phyloP scores from a whole-genome alignment of 106 monocot genomes.

The Dioscorea dumetorum region DNA sequence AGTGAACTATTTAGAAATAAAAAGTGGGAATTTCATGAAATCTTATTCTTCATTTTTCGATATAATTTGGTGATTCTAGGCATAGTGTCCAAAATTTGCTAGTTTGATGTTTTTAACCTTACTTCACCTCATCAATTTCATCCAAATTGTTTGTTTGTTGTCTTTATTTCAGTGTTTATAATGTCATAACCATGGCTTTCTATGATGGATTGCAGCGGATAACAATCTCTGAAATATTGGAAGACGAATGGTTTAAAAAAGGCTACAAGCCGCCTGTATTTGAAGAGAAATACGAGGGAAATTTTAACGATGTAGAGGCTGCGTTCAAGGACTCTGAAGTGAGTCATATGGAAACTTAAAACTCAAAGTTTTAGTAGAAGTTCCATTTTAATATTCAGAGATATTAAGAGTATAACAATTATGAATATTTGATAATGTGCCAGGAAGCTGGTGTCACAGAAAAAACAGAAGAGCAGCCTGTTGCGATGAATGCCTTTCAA shows the following conservation, averaged over 20 bases:
- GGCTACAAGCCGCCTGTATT: slow-evolving; percentile 75
- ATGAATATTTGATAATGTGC: neutral
- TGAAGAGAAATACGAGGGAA: slow-evolving; percentile 57
- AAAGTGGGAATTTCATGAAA: too few relatives aligned
- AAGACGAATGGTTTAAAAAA: slow-evolving; percentile 91
- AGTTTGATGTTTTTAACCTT: too few relatives aligned
- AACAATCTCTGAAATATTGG: slow-evolving; percentile 74
- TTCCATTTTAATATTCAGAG: neutral
- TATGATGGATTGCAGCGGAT: slow-evolving; percentile 48
- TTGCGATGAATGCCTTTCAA: slow-evolving; percentile 84
- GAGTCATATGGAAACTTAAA: slow-evolving; percentile 23
- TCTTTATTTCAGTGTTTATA: too few relatives aligned
- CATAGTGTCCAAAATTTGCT: too few relatives aligned
- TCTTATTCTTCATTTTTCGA: too few relatives aligned
- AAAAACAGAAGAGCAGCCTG: slow-evolving; percentile 57
- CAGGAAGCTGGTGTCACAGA: slow-evolving; percentile 63
- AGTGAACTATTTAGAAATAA: too few relatives aligned
- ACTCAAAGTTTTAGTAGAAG: neutral
- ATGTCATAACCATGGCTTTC: too few relatives aligned
- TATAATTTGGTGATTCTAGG: too few relatives aligned
- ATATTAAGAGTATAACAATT: neutral
- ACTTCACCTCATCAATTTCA: too few relatives aligned
- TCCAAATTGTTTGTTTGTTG: too few relatives aligned
- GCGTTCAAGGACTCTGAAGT: slow-evolving; percentile 70
- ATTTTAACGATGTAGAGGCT: slow-evolving; percentile 68